Base-by-base conservation (phyloP, 495 filamentous ascomycete species). In the Talaromyces proteolyticus region DNA sequence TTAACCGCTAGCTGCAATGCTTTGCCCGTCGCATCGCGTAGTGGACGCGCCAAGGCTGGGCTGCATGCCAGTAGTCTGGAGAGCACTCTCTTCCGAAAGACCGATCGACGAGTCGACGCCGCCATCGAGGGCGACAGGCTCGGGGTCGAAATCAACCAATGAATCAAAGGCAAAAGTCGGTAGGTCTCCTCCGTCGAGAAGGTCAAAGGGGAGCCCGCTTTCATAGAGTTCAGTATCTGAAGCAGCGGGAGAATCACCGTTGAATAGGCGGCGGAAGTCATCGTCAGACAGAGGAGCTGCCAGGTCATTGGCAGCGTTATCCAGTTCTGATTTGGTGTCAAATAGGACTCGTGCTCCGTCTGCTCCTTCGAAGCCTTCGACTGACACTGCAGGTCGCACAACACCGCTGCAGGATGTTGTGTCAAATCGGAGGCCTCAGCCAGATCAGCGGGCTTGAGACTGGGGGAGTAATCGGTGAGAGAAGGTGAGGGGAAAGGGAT, bases 321-420 rank as follows among this genome's bases (percentile, higher is more conserved):
- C 64, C 59, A 67, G 69, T 45, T 66, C 63, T 60, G 71, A 78
- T 66, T 66, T 77, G 66, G 66, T 79, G 74, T 63, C 76, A 69
- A 62, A 72, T n/a, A n/a, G n/a, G n/a, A n/a, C n/a, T n/a, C n/a
- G n/a, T n/a, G n/a, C n/a, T n/a, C 65, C 66, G 64, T 66, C 74
- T 54, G 62, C 61, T 68, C 69, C 75, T 67, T 80, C 79, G 84
- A 77, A 72, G 74, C 77, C 73, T 69, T 75, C 80, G 84, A 91
- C 84, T 82, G 93, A 96, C 93, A 98, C 93, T 86, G 93, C 93
- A 95, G 93, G 93, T 92, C 93, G 78, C 89, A 96, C 92, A 96
- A 95, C 91, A 96, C 84, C 90, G 79, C 92, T 77, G 93, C 93
- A 96, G 93, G 89, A 96, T 95, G 92, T 95, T 95, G 92, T 96